A percentile compares a stretch with the other conserved stretches of the same genome.
Conservation (phyloP, 169 alveolate genomes). For the Plasmodium sp. region DNA sequence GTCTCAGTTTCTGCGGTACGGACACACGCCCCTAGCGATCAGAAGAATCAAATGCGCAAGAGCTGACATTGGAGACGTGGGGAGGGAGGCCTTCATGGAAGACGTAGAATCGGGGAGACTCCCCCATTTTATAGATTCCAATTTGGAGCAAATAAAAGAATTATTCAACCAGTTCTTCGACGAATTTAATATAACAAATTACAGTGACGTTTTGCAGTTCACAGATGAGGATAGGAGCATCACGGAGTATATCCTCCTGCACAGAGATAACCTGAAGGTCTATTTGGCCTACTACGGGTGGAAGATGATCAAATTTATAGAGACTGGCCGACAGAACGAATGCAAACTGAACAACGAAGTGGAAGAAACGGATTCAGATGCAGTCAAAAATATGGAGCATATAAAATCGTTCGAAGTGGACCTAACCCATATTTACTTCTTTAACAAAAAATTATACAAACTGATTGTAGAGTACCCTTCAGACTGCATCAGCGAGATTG, state of each 20-base stretch:
- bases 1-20: constrained; percentile 84
- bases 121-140: constrained; percentile 85
- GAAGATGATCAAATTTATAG: constrained; percentile 80
- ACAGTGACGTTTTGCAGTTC: constrained; percentile 75
- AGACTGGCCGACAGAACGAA: constrained; percentile 72
- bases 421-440: constrained; percentile 89
- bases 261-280: constrained; percentile 65
- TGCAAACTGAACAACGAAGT: constrained; percentile 55
- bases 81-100: constrained; percentile 88
- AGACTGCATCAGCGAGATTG: constrained; percentile 95
- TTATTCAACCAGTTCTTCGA: constrained; percentile 82
- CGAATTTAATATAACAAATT: constrained; percentile 81
- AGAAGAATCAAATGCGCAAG: constrained; percentile 88
- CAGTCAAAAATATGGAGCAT: constrained; percentile 37
- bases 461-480: constrained; percentile 94
- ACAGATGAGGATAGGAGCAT: constrained; percentile 80
- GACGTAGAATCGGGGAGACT: constrained; percentile 86
- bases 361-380: constrained; percentile 49
- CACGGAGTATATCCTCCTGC: constrained; percentile 72
- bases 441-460: constrained; percentile 88
- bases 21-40: constrained; percentile 87
- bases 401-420: constrained; percentile 85
- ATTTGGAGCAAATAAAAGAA: constrained; percentile 82
- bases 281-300: constrained; percentile 79
- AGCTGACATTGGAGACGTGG: constrained; percentile 90